Conservation (phyloP, 2,329 filamentous ascomycete genomes). For the Exophiala aquamarina region DNA sequence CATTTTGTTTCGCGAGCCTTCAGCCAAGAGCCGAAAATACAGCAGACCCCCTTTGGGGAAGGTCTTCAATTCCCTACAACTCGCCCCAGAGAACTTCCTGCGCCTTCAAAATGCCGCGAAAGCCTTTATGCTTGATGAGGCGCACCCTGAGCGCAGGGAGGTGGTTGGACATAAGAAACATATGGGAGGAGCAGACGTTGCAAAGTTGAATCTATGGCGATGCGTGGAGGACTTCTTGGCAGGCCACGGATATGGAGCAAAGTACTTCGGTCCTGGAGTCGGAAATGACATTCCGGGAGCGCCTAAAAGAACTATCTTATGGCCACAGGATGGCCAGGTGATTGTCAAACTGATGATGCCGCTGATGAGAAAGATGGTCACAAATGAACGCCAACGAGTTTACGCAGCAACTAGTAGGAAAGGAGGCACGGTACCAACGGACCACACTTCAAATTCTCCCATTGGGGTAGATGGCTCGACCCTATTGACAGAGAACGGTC, state of each 20-base stretch:
- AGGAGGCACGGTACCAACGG: slow-evolving; percentile 34
- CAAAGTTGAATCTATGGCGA: slow-evolving; percentile 57
- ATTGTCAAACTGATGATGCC: slow-evolving; percentile 60
- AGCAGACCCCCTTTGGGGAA: slow-evolving; percentile 60
- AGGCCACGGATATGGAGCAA: slow-evolving; percentile 50
- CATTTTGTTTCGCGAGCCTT: slow-evolving; percentile 53
- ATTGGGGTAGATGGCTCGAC: slow-evolving; percentile 5
- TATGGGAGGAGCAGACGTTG: slow-evolving; percentile 56
- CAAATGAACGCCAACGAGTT: slow-evolving; percentile 58
- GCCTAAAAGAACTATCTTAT: slow-evolving; percentile 48
- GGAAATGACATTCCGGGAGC: slow-evolving; percentile 34
- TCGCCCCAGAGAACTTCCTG: slow-evolving; percentile 57
- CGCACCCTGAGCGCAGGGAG: slow-evolving; percentile 55
- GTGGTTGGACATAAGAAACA: slow-evolving; percentile 56
- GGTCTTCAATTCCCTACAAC: slow-evolving; percentile 55
- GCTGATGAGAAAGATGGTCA: slow-evolving; percentile 58
- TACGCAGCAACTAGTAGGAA: slow-evolving; percentile 59
- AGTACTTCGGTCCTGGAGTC: slow-evolving; percentile 45
- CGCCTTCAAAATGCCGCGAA: slow-evolving; percentile 58
- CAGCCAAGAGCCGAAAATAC: slow-evolving; percentile 53
- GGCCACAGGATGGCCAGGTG: slow-evolving; percentile 56
- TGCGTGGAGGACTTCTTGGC: slow-evolving; percentile 57
- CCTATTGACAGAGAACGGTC: background rate
- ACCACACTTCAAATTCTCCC: slow-evolving; percentile 6
- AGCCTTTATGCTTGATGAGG: slow-evolving; percentile 56